Conservation (phyloP, 768 basidiomycete genomes). For the Xanthoconium stramineum region DNA sequence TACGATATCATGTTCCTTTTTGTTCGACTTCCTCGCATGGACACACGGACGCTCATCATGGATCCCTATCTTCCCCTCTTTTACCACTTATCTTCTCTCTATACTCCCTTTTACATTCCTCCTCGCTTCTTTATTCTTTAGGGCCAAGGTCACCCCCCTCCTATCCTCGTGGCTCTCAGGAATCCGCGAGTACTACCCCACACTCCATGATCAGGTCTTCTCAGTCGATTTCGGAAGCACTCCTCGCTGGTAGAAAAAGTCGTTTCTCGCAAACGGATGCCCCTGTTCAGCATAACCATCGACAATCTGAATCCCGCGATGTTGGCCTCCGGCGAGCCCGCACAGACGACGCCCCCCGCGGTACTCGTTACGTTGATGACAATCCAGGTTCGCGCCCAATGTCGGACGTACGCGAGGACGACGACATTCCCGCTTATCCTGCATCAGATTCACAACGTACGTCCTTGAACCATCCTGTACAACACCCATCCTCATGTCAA, state of each 20-base stretch:
- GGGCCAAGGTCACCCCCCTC: conserved; percentile 39
- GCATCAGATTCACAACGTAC: conserved; percentile 36
- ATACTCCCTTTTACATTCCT: conserved; percentile 26
- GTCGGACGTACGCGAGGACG: conserved; percentile 18
- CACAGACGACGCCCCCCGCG: conserved; percentile 18
- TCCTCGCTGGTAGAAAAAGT: conserved; percentile 11
- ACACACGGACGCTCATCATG: conserved; percentile 42
- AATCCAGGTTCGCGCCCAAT: conserved; percentile 18
- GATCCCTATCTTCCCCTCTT: conserved; percentile 33
- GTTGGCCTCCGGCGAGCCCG: conserved; percentile 14
- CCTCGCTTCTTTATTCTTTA: conserved; percentile 38
- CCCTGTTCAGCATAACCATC: conserved; percentile 10
- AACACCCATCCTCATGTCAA: conserved; percentile 28
- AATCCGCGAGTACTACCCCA: conserved; percentile 9
- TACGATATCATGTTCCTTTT: conserved; percentile 31
- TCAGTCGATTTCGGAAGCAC: conserved; percentile 12
- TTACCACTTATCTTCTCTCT: conserved; percentile 30
- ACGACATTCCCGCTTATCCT: conserved; percentile 18
- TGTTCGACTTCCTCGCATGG: conserved; percentile 39
- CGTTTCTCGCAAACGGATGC: conserved; percentile 24
- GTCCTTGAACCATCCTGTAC: conserved; percentile 32
- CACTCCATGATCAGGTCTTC: conserved; percentile 15
- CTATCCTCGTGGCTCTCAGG: conserved; percentile 31
- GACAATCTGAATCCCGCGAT: conserved; percentile 15
- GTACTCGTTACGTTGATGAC: conserved; percentile 15